These are phyloP conservation scores for Eruca vesicaria DNA, from an alignment of 441 rosid genomes.

Conservation along the genomic window DNA sequence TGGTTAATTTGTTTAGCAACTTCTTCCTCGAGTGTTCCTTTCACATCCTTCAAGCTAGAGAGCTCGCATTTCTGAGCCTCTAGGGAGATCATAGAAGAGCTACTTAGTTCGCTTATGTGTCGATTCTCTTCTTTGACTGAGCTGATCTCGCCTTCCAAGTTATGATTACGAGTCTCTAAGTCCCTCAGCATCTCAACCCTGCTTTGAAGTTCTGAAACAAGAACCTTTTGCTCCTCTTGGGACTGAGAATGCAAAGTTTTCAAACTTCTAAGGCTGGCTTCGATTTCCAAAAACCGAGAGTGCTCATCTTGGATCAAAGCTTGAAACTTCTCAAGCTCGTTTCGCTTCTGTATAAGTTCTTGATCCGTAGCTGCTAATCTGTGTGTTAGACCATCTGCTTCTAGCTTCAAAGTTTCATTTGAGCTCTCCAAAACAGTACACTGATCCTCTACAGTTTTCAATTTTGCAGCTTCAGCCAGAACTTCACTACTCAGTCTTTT, in stretches of 20 bases:
- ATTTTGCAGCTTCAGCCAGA: slow-evolving; percentile 49
- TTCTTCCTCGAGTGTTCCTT: slow-evolving; percentile 60
- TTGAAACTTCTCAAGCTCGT: slow-evolving; percentile 69
- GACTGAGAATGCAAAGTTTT: slow-evolving; percentile 71
- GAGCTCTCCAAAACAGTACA: slow-evolving; percentile 59
- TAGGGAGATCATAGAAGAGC: slow-evolving; percentile 51
- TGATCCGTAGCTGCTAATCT: slow-evolving; percentile 72
- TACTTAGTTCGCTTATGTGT: slow-evolving; percentile 49
- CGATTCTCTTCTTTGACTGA: slow-evolving; percentile 52
- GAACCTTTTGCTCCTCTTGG: slow-evolving; percentile 60
- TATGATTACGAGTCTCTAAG: slow-evolving; percentile 55
- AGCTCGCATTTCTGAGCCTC: slow-evolving; percentile 49
- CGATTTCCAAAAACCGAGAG: slow-evolving; percentile 68
- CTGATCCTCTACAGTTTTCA: slow-evolving; percentile 66
- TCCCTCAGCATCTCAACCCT: slow-evolving; percentile 66
- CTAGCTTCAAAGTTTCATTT: slow-evolving; percentile 63
- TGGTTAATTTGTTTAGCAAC: slow-evolving; percentile 41
- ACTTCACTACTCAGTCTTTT: slow-evolving; percentile 65
- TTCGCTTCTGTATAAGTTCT: slow-evolving; percentile 64
- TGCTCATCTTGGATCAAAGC: slow-evolving; percentile 60
- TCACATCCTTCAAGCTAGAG: slow-evolving; percentile 51
- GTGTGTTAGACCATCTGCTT: slow-evolving; percentile 67
- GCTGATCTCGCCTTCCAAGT: slow-evolving; percentile 49
- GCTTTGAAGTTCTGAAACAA: slow-evolving; percentile 53
- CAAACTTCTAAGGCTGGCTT: slow-evolving; percentile 60